A percentile compares a stretch with the other conserved stretches of the same genome.
Conservation (phyloP, 1,284 basidiomycete genomes). For the Malassezia globosa region DNA sequence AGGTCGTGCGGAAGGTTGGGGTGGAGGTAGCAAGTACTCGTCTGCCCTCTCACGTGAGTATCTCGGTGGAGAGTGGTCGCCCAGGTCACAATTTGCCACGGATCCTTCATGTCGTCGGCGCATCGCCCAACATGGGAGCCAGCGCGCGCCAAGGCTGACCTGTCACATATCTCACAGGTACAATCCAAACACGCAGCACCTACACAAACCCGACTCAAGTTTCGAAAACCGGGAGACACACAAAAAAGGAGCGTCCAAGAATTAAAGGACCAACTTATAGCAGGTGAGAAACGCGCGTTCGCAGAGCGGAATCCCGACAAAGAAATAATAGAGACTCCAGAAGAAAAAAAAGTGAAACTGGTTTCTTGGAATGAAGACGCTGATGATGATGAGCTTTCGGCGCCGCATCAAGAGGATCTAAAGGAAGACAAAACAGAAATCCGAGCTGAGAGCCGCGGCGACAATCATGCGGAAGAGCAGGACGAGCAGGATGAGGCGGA, state of each 20-base stretch:
- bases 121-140: slow-evolving; percentile 44
- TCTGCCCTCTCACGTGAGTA: neutral
- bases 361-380: slow-evolving; percentile 16
- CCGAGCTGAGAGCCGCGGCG: neutral
- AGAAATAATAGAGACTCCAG: slow-evolving; percentile 11
- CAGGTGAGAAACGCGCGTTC: slow-evolving; percentile 20
- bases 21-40: slow-evolving; percentile 3
- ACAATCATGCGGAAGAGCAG: slow-evolving; percentile 6
- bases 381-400: slow-evolving; percentile 15
- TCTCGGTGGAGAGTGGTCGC: neutral
- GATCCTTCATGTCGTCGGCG: slow-evolving; percentile 28
- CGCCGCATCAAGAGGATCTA: neutral
- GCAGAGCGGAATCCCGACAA: slow-evolving; percentile 8
- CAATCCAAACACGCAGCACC: slow-evolving; percentile 20
- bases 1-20: neutral
- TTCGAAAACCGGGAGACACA: slow-evolving; percentile 26
- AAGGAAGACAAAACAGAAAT: neutral
- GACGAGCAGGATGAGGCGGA: slow-evolving; percentile 17
- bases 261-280: slow-evolving; percentile 32
- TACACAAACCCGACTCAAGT: slow-evolving; percentile 40
- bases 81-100: neutral
- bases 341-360: slow-evolving; percentile 15
- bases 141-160: slow-evolving; percentile 28
- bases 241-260: slow-evolving; percentile 21
- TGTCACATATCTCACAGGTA: slow-evolving; percentile 22